phyloP scores from a whole-genome alignment of 2,329 filamentous ascomycete genomes.

The Teratosphaeriaceae sp. region DNA sequence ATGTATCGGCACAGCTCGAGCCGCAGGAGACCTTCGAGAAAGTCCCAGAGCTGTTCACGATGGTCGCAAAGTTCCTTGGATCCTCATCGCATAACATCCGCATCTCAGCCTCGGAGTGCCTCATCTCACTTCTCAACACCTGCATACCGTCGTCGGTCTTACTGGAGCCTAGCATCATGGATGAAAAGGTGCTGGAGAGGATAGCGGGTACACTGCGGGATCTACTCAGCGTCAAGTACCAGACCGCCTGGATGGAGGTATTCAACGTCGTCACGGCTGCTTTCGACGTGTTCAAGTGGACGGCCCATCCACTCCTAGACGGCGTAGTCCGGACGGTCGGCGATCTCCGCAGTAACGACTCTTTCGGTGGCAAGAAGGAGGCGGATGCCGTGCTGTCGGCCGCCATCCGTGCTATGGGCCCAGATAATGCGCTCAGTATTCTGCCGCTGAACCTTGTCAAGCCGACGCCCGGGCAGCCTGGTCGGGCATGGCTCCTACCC shows the following conservation, averaged over 20 bases:
- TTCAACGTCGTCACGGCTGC: conserved; percentile 83
- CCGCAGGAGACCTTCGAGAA: conserved; percentile 89
- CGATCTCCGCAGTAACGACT: conserved; percentile 78
- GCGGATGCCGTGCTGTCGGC: conserved; percentile 85
- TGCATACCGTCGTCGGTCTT: conserved; percentile 80
- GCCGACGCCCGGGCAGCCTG: conserved; percentile 68
- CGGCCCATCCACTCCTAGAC: conserved; percentile 68
- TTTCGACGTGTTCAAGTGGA: conserved; percentile 83
- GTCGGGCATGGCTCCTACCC: conserved; percentile 90
- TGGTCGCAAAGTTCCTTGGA: conserved; percentile 74
- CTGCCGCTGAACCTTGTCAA: conserved; percentile 80
- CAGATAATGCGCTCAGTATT: conserved; percentile 72
- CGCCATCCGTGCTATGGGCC: conserved; percentile 84
- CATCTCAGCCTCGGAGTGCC: conserved; percentile 86
- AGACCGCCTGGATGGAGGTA: conserved; percentile 89
- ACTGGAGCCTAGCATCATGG: conserved; percentile 81
- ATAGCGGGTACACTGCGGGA: conserved; percentile 66
- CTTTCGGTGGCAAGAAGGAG: conserved; percentile 90
- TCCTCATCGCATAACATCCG: conserved; percentile 90
- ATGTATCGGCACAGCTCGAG: conserved; percentile 82
- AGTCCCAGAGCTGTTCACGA: conserved; percentile 73
- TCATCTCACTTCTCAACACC: conserved; percentile 88
- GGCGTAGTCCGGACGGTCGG: conserved; percentile 73
- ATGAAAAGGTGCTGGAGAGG: conserved; percentile 83
- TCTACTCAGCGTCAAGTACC: conserved; percentile 82